Evolutionary conservation across 805 yeast genomes (phyloP).

Genomic region (Candida hispaniensis): DNA sequence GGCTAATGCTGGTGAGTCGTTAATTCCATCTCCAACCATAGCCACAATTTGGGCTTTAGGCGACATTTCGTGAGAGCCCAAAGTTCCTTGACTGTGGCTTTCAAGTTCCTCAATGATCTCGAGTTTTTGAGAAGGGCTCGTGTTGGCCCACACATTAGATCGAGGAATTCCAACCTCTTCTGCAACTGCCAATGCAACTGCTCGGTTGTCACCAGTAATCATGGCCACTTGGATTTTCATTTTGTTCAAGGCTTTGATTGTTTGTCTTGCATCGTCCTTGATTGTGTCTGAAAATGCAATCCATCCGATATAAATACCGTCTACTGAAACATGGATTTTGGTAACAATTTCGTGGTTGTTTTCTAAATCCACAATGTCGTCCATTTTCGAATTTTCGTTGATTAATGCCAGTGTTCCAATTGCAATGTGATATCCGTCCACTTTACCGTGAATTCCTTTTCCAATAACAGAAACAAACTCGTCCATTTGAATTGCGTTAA

Average conservation of each 20-base stretch:
- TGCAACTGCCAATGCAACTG: slow-evolving; percentile 57
- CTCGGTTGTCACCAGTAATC: slow-evolving; percentile 77
- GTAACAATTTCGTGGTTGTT: slow-evolving; percentile 31
- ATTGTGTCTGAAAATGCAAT: slow-evolving; percentile 58
- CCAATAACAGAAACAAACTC: slow-evolving; percentile 27
- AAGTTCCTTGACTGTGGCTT: slow-evolving; percentile 19
- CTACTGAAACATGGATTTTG: slow-evolving; percentile 45
- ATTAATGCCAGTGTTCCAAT: slow-evolving; percentile 41
- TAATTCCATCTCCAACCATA: slow-evolving; percentile 95
- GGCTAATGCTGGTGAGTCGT: slow-evolving; percentile 94
- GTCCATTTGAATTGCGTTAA: slow-evolving; percentile 15
- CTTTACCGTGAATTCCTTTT: slow-evolving; percentile 28
- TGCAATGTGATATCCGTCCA: slow-evolving; percentile 29
- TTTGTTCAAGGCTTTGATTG: slow-evolving; percentile 43
- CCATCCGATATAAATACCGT: slow-evolving; percentile 50
- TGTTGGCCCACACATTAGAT: slow-evolving; percentile 58
- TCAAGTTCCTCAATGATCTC: slow-evolving; percentile 51
- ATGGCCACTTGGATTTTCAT: slow-evolving; percentile 59
- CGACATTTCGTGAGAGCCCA: slow-evolving; percentile 1
- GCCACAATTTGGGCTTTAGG: slow-evolving; percentile 41
- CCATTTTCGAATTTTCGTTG: slow-evolving; percentile 3
- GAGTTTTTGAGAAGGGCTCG: slow-evolving; percentile 69
- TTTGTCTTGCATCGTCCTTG: slow-evolving; percentile 52
- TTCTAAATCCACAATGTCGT: not conserved
- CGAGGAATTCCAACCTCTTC: slow-evolving; percentile 52